Conservation (phyloP, 2,329 filamentous ascomycete genomes). For the Sphaceloma murrayae region DNA sequence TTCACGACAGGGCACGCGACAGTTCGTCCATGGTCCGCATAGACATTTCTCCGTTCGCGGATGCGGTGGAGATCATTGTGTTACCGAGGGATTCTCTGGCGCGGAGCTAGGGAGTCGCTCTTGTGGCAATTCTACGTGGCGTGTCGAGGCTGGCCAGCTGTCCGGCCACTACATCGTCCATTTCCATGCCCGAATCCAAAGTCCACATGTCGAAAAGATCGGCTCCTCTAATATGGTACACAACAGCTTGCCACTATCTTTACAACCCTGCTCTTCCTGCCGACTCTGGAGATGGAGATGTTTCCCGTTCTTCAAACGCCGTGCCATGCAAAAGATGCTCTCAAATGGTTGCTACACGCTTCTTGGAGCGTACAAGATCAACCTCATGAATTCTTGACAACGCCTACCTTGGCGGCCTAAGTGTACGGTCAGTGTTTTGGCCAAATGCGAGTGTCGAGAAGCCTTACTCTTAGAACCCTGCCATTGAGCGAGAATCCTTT, state of each 20-base stretch:
- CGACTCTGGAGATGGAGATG: constrained; percentile 7
- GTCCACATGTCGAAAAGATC: background rate
- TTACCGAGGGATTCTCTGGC: background rate
- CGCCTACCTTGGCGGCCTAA: constrained; percentile 80
- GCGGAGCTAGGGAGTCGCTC: background rate
- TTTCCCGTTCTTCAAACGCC: background rate
- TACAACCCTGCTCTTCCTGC: constrained; percentile 4
- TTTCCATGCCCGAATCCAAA: no score
- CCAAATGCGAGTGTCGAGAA: background rate
- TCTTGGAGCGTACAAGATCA: no score
- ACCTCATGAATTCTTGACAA: constrained; percentile 80
- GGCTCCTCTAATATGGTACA: background rate
- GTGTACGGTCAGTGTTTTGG: constrained; percentile 12
- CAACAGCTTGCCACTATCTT: background rate
- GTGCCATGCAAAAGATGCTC: constrained; percentile 11
- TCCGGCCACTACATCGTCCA: background rate
- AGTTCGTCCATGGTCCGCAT: constrained; percentile 2
- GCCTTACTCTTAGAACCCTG: constrained; percentile 59
- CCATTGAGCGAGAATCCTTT: constrained; percentile 95
- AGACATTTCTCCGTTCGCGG: constrained; percentile 10
- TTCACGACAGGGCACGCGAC: constrained; percentile 6
- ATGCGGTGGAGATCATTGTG: background rate
- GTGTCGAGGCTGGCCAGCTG: background rate
- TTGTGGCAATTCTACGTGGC: background rate
- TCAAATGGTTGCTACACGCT: no score